Base-by-base conservation (phyloP, 2,329 filamentous ascomycete genomes). In the Colletotrichum eremochloae region DNA sequence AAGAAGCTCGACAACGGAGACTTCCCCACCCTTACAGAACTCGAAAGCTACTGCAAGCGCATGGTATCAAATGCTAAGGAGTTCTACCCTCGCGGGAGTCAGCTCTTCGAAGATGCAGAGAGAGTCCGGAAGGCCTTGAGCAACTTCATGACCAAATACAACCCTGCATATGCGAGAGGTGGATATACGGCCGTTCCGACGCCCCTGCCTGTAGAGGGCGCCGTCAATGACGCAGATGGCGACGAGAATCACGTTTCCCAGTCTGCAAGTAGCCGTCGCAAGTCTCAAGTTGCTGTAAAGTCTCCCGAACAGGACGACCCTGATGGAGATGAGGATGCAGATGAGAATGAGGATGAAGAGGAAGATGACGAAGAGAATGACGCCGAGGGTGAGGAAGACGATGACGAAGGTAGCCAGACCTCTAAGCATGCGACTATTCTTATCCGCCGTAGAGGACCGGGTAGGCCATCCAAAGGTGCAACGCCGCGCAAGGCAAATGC, bases 61-160 rank as follows among this genome's bases (percentile, higher is more conserved):
- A 93, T 97, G 87, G 92, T 97, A 67, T 88, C 90, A 75, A 97
- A 97, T 78, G 94, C 93, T 46, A 97, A 97, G 81, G 91, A 94
- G 66, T 96, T 90, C 82, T 96, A 96, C 78, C 87, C 91, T 72
- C 92, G 92, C 76, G 88, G 88, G 55, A 94, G 93, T 0, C 84
- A 90, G 69, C 87, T 93, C 48, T 96, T 92, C 79, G 92, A 94
- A 55, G 94, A 97, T 83, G 94, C 95, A 11, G 95, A 97, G 81
- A 90, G 94, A 61, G 89, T 97, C 57, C 89, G 95, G 58, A 97
- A 97, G 82, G 92, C 94, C 3, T 87, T 96, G 52, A 95, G 93
- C 80, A 96, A 95, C 78, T 94, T 91, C 80, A 97, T 97, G 94
- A 92, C 91, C 68, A 93, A 93, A 80, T 88, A 92, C 76, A 97